A percentile compares a stretch with the other conserved stretches of the same genome.
These are phyloP conservation scores for Vaccinium vitisidaea DNA, from an alignment of 148 eudicot genomes.

Conservation along the genomic window DNA sequence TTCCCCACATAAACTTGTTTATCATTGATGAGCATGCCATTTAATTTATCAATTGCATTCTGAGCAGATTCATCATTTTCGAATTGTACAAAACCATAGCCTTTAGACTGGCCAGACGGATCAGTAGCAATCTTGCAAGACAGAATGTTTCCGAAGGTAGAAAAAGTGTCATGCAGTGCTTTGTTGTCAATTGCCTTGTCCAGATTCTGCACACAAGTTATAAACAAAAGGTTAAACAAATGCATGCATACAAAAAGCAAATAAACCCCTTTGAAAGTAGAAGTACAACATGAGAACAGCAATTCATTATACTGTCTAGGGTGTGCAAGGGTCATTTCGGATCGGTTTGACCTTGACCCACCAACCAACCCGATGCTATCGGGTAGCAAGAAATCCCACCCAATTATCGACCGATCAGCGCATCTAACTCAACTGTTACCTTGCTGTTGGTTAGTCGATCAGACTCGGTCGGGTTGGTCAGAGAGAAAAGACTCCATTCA, in stretches of 20 bases:
- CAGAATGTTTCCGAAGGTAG: slow-evolving; percentile 62
- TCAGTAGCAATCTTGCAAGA: slow-evolving; percentile 74
- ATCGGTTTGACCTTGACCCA: no score
- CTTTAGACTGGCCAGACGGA: slow-evolving; percentile 59
- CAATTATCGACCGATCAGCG: no score
- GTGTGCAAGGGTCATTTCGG: no score
- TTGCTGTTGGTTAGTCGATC: no score
- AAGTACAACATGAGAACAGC: neutral
- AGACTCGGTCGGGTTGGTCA: no score
- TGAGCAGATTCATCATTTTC: slow-evolving; percentile 61
- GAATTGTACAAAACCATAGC: slow-evolving; percentile 70
- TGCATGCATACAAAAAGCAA: no score
- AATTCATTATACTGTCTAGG: neutral
- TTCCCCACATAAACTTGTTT: slow-evolving; percentile 68
- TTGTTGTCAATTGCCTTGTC: slow-evolving; percentile 66
- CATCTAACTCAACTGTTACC: no score
- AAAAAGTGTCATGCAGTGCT: slow-evolving; percentile 61
- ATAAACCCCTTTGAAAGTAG: neutral
- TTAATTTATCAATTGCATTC: slow-evolving; percentile 52
- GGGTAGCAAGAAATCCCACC: no score
- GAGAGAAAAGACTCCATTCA: no score
- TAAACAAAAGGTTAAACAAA: no score
- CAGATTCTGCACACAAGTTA: slow-evolving; percentile 47
- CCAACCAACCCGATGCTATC: no score
- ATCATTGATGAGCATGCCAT: slow-evolving; percentile 65